Conservation (phyloP, 495 filamentous ascomycete genomes). For the Aspergillus baeticus region DNA sequence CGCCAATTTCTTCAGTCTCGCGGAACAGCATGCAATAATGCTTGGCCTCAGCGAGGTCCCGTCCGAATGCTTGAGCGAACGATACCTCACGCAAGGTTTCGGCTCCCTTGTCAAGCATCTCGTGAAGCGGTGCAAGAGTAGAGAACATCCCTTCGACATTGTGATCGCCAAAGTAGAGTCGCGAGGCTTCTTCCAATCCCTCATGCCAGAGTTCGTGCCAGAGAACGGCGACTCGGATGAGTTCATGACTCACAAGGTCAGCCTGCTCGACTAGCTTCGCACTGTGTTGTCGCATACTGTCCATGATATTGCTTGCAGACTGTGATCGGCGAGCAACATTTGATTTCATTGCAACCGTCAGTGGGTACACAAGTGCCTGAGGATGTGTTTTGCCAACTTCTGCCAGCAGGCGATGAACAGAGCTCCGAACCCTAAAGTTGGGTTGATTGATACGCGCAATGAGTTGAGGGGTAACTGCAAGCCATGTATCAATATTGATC, state of each 20-base stretch:
- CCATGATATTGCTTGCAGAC: slow-evolving; percentile 90
- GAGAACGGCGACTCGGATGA: slow-evolving; percentile 92
- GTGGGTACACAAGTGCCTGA: slow-evolving; percentile 98
- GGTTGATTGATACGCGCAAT: slow-evolving; percentile 97
- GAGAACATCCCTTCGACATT: slow-evolving; percentile 97
- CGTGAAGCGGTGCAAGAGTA: slow-evolving; percentile 85
- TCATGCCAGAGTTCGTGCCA: slow-evolving; percentile 99
- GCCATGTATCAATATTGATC: slow-evolving; percentile 96
- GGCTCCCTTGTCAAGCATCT: slow-evolving; percentile 83
- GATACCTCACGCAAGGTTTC: slow-evolving; percentile 94
- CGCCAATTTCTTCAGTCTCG: slow-evolving; percentile 80
- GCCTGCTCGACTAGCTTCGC: slow-evolving; percentile 93
- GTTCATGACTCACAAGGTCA: slow-evolving; percentile 86
- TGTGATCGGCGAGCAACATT: slow-evolving; percentile 74
- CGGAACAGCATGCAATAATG: slow-evolving; percentile 95
- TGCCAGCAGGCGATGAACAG: slow-evolving; percentile 85
- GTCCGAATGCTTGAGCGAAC: slow-evolving; percentile 95
- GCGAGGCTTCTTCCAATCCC: slow-evolving; percentile 94
- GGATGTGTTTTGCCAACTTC: slow-evolving; percentile 94
- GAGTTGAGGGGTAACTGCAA: slow-evolving; percentile 95
- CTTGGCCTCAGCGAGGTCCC: slow-evolving; percentile 88
- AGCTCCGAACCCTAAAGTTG: slow-evolving; percentile 76
- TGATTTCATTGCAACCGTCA: slow-evolving; percentile 98
- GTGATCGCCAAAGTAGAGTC: slow-evolving; percentile 88
- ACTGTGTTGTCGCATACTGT: slow-evolving; percentile 94